Evolutionary conservation across 257 asterid species (phyloP).

Genomic region (Dorcoceras hygrometricum): DNA sequence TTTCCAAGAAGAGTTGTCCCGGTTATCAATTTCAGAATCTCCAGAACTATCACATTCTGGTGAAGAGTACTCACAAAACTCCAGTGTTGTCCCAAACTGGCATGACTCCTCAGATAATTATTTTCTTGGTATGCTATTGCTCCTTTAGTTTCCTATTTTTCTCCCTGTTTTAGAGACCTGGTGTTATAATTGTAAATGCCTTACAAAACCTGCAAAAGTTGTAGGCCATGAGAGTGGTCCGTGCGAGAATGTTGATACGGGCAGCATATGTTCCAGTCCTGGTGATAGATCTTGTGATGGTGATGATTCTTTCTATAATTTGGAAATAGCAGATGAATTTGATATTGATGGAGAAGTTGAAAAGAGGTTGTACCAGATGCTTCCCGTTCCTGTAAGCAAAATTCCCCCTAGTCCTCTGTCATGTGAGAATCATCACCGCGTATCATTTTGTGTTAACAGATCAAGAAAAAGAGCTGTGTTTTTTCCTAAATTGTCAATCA

Average conservation of each 20-base stretch:
- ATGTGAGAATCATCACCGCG: conserved; percentile 8
- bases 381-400: conserved; percentile 73
- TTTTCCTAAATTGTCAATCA: background rate
- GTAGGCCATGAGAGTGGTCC: conserved; percentile 49
- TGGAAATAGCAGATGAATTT: conserved; percentile 78
- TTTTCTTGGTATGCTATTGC: conserved; percentile 40
- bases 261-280: conserved; percentile 68
- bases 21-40: conserved; percentile 52
- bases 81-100: conserved; percentile 50
- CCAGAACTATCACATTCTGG: conserved; percentile 46
- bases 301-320: conserved; percentile 47
- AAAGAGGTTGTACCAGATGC: conserved; percentile 77
- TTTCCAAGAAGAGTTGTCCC: conserved; percentile 62
- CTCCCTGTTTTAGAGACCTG: conserved; percentile 9
- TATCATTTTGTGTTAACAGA: conserved; percentile 2
- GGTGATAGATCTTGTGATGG: conserved; percentile 65
- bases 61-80: conserved; percentile 39
- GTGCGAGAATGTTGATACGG: conserved; percentile 51
- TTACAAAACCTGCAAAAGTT: conserved; percentile 23
- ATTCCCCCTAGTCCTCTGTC: conserved; percentile 15
- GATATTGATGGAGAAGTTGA: conserved; percentile 90
- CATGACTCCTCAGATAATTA: conserved; percentile 48
- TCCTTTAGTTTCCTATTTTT: conserved; percentile 19
- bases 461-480: conserved; percentile 15
- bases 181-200: conserved; percentile 22